Conservation (phyloP, 257 asterid genomes). For the Solanum pinnatisectum region DNA sequence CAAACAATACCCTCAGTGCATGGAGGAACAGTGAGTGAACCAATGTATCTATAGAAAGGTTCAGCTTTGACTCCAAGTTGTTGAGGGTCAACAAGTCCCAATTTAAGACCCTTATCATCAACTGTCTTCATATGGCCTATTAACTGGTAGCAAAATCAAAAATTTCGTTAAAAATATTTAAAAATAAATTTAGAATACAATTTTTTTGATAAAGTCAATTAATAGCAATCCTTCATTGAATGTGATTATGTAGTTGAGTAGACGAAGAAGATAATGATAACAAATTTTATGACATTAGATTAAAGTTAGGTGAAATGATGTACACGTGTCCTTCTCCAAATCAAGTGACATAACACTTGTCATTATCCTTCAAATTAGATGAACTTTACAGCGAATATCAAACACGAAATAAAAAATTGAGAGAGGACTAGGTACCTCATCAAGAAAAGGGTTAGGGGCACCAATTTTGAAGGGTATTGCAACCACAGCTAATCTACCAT, state of each 20-base stretch:
- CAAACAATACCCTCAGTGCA: constrained; percentile 76
- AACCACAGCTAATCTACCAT: constrained; percentile 37
- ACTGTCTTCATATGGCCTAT: constrained; percentile 2
- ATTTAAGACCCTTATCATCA: constrained; percentile 6
- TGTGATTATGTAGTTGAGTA: background rate
- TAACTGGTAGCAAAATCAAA: constrained; percentile 13
- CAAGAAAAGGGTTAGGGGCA: constrained; percentile 42
- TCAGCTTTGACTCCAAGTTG: constrained; percentile 41
- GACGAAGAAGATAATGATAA: too few species aligned
- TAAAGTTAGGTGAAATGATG: background rate
- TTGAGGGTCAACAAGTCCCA: constrained; percentile 41
- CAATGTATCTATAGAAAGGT: constrained; percentile 53
- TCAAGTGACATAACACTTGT: background rate
- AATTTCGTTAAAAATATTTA: background rate
- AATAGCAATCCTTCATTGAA: background rate
- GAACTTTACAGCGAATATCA: background rate
- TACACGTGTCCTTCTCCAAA: background rate
- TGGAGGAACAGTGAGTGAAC: constrained; percentile 84
- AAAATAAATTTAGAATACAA: background rate
- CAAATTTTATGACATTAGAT: background rate
- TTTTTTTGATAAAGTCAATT: too few species aligned
- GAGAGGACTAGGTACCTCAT: constrained; percentile 9
- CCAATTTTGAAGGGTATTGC: constrained; percentile 55
- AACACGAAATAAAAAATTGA: too few species aligned
- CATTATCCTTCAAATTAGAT: background rate